Base-by-base conservation (phyloP, 257 asterid genomes). In the Scutellaria galericulata region DNA sequence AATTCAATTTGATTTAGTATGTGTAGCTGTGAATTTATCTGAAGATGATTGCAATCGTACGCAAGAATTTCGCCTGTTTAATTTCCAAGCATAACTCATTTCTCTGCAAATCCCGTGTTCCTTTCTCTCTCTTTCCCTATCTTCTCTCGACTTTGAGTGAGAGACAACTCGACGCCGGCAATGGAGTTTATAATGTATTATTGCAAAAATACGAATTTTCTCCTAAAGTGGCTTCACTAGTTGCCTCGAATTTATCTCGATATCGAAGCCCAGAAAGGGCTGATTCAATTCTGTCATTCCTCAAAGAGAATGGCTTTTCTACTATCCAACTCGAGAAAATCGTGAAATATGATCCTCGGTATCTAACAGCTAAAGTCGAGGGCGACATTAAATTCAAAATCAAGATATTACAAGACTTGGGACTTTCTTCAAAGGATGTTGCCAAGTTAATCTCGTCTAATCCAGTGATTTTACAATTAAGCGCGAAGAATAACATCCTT, bases 231-330 rank as follows among this genome's bases (percentile, higher is more conserved):
- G 79, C 78, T 45, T 40, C 70, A 13, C 13, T 14, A 9, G 74
- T 63, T 12, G 82, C 73, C 48, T 50, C 73, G 0, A 35, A 22
- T 75, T 48, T 22, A 18, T 9, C n/a, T 7, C 48, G 46, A 22
- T 14, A 48, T 10, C 75, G 59, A 44, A 18, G 47, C 40, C 78
- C 79, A 1, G 56, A 64, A 42, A 80, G 60, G 12, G 54, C 68
- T 46, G 83, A 84, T 53, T 68, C 80, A 3, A 20, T 69, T 0
- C 48, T 84, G 7, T 58, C 75, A 7, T 82, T 61, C 61, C 45
- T 86, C 22, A 74, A 78, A 75, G 72, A 74, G 41, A 70, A 7
- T 22, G 87, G 91, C 27, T 84, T 84, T 56, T 78, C 89, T 0
- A 57, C 6, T 3, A 14, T 77, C 60, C 84, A 86, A 9, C 40